Percentiles rank a stretch among this genome's conserved stretches.
phyloP scores from a whole-genome alignment of 345 rosid genomes.

The Gossypium bickii region DNA sequence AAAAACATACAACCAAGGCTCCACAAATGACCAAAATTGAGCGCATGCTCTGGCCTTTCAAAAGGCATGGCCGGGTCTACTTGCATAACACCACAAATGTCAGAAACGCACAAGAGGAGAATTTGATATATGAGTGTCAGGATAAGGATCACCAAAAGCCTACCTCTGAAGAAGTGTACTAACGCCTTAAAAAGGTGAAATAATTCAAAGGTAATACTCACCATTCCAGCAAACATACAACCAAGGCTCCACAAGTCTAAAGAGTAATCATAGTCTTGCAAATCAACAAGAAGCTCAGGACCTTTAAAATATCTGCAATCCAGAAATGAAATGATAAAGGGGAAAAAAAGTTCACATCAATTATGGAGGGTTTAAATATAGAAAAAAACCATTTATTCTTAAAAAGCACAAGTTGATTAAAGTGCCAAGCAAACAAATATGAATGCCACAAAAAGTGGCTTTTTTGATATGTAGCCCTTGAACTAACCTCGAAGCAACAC shows the following conservation, averaged over 20 bases:
- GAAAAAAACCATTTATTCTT: background rate
- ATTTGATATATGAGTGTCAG: constrained; percentile 2
- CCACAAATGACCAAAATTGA: too few relatives aligned
- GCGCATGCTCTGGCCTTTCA: background rate
- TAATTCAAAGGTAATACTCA: constrained; percentile 21
- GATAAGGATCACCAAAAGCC: constrained; percentile 9
- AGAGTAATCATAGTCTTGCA: constrained; percentile 97
- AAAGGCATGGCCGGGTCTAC: constrained; percentile 7
- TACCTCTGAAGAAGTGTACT: background rate
- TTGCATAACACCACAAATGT: constrained; percentile 20
- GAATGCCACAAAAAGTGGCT: background rate
- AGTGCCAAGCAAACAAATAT: background rate
- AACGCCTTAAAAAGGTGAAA: background rate
- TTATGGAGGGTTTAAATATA: background rate
- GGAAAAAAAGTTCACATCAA: background rate
- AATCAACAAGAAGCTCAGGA: constrained; percentile 96
- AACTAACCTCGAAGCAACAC: constrained; percentile 88
- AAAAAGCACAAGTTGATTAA: background rate
- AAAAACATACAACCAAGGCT: too few relatives aligned
- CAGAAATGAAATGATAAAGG: background rate
- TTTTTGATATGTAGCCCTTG: too few relatives aligned
- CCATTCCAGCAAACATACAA: constrained; percentile 99
- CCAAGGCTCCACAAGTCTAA: constrained; percentile 99
- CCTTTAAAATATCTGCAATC: constrained; percentile 88
- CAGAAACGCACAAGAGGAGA: background rate